Percentiles rank a stretch among this genome's conserved stretches.
Evolutionary conservation across 257 asterid genomes (phyloP).

Genomic region (Rhazya stricta): DNA sequence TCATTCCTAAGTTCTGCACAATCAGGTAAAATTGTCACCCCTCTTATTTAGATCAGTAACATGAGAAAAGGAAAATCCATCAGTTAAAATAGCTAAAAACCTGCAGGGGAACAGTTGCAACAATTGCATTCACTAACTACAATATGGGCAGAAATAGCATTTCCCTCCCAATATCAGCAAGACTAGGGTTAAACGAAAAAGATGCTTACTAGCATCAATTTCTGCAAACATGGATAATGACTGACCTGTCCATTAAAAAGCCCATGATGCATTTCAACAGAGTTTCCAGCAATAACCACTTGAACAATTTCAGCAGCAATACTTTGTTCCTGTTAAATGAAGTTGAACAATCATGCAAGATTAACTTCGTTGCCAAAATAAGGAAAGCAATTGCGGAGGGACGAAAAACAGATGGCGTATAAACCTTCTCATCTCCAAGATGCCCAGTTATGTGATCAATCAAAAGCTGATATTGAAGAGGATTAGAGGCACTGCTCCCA

Average conservation of each 20-base stretch:
- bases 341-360: constrained; percentile 20
- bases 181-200: neutral
- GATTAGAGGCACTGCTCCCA: constrained; percentile 75
- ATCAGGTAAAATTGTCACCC: constrained; percentile 3
- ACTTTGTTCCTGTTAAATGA: constrained; percentile 61
- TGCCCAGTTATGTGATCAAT: constrained; percentile 97
- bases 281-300: constrained; percentile 87
- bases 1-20: constrained; percentile 65
- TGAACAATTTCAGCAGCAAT: constrained; percentile 88
- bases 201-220: neutral
- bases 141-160: constrained; percentile 1
- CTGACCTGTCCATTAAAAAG: constrained; percentile 90
- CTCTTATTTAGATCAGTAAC: neutral
- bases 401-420: constrained; percentile 15
- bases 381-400: constrained; percentile 13
- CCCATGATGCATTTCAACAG: constrained; percentile 66
- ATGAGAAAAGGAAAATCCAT: neutral
- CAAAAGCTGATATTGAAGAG: constrained; percentile 85
- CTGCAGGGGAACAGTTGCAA: neutral
- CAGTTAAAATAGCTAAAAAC: neutral
- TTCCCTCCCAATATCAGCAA: neutral
- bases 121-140: neutral
- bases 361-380: constrained; percentile 15
- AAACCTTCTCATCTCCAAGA: constrained; percentile 90
- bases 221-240: constrained; percentile 2